Evolutionary conservation across 345 rosid species (phyloP).

Genomic region (Abelmoschus esculentus): DNA sequence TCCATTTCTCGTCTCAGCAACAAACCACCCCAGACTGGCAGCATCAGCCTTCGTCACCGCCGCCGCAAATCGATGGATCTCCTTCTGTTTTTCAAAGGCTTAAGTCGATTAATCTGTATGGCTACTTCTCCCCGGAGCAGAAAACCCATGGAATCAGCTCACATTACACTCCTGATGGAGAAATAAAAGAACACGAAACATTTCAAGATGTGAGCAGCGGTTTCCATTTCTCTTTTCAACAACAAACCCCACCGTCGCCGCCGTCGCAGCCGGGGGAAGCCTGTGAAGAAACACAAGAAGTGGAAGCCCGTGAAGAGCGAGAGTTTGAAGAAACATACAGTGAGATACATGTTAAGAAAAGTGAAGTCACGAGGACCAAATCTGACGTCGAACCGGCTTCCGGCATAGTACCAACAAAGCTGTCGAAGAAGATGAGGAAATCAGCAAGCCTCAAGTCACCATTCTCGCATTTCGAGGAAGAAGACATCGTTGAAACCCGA

Average conservation of each 20-base stretch:
- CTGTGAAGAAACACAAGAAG: not conserved
- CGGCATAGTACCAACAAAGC: conserved; percentile 46
- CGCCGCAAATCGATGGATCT: conserved; percentile 43
- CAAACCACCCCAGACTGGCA: not conserved
- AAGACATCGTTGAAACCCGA: conserved; percentile 39
- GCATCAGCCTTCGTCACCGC: not conserved
- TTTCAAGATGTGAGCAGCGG: conserved; percentile 12
- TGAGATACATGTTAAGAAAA: too few species aligned
- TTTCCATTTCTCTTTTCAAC: conserved; percentile 15
- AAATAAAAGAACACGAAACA: conserved; percentile 6
- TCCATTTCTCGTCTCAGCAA: conserved; percentile 29
- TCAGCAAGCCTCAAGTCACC: conserved; percentile 66
- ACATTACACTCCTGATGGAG: conserved; percentile 8
- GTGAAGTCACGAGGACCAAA: conserved; percentile 34
- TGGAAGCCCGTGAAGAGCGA: conserved; percentile 21
- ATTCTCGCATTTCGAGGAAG: conserved; percentile 53
- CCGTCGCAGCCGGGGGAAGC: not conserved
- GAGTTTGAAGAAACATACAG: conserved; percentile 49
- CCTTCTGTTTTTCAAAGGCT: conserved; percentile 56
- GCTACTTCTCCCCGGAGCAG: conserved; percentile 43
- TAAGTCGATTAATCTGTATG: conserved; percentile 54
- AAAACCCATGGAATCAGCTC: conserved; percentile 13
- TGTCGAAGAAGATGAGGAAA: conserved; percentile 68
- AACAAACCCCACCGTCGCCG: not conserved
- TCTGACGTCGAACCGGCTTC: conserved; percentile 60